Conservation (phyloP, 495 filamentous ascomycete species). For the Opeltia flavorubescens region DNA sequence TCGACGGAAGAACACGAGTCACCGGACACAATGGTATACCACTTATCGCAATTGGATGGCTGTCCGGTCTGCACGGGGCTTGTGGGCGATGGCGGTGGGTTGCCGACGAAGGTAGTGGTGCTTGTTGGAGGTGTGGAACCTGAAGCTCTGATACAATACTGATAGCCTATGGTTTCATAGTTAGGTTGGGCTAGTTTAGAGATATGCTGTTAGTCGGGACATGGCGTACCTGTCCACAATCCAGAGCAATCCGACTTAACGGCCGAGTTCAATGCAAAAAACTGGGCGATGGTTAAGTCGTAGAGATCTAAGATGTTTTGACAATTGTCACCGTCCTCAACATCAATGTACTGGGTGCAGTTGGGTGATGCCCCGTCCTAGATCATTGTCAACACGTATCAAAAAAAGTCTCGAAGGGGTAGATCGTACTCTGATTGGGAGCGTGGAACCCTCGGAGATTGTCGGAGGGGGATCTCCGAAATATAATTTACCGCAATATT, state of each 20-base stretch:
- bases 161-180: not conserved
- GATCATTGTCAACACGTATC: no score
- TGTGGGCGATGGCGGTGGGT: not conserved
- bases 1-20: constrained; percentile 1
- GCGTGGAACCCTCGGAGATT: not conserved
- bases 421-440: not conserved
- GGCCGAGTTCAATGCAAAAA: not conserved
- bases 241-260: not conserved
- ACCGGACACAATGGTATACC: constrained; percentile 6
- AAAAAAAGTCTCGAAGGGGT: no score
- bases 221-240: not conserved
- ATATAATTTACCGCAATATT: not conserved
- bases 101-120: not conserved
- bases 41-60: constrained; percentile 12
- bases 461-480: constrained; percentile 5
- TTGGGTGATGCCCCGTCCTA: constrained; percentile 1
- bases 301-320: constrained; percentile 3
- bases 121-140: not conserved
- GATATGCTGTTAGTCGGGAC: not conserved
- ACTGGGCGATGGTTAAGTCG: constrained; percentile 4
- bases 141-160: not conserved
- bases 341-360: constrained; percentile 3
- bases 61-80: constrained; percentile 15
- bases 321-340: constrained; percentile 4
- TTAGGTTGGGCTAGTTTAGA: not conserved